Base-by-base conservation (phyloP, 169 alveolate species). In the Cryptosporidium muris region DNA sequence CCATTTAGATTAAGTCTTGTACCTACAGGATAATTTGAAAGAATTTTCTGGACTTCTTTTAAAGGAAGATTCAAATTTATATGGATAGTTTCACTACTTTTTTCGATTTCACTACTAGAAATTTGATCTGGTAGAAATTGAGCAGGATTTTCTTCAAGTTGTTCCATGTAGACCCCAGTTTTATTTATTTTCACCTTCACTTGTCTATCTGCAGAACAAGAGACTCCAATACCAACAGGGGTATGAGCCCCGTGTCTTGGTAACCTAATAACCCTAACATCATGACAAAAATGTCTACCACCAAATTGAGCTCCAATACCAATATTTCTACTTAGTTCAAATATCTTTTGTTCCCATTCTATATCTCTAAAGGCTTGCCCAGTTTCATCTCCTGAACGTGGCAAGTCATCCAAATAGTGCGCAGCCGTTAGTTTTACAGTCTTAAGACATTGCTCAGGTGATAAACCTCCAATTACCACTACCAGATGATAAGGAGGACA, bases 261-360 rank as follows among this genome's bases (percentile, higher is more conserved):
- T 60, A 94, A 89, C 25, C 97, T 74, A 53, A 94, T 88, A 37
- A 94, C 95, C 38, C 97, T 89, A 42, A 94, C 97, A 65, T 94
- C 97, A 58, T 94, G 97, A 62, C 94, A 88, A 89, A 93, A 94
- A 91, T 94, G 93, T 88, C 92, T 94, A 43, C 97, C 97, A 2
- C 97, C 97, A 64, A 94, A 94, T 81, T 94, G 97, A 43, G 97
- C 97, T 38, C 97, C 97, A 40, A 94, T 92, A 45, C 97, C 97
- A 43, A 94, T 81, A 36, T 82, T 88, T 64, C 92, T 90, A 48
- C 82, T 64, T 54, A 54, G 53, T 37, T 63, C 34, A 43, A 66
- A 64, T 16, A 81, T 53, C 37, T 52, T 51, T 40, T 90, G 54
- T 56, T 93, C 96, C 89, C 90, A 85, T 80, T 89, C 66, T 42